Evolutionary conservation across 495 filamentous ascomycete species (phyloP).

Genomic region (Margaritispora aquatica): DNA sequence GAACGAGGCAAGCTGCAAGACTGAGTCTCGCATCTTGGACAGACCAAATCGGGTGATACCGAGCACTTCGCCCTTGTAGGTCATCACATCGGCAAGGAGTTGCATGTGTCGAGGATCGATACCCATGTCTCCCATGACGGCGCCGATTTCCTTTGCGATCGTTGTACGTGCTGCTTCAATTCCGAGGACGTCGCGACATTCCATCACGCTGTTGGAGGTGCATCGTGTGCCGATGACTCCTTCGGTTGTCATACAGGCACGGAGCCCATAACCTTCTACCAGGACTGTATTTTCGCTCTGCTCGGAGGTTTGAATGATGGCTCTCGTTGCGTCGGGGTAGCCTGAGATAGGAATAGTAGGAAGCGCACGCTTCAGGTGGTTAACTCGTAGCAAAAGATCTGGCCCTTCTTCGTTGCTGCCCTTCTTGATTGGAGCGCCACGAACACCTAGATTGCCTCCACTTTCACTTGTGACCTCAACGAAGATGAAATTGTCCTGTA

Average conservation of each 20-base stretch:
- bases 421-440: conserved; percentile 19
- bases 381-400: conserved; percentile 75
- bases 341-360: conserved; percentile 77
- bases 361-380: conserved; percentile 74
- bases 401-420: conserved; percentile 39
- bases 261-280: conserved; percentile 91
- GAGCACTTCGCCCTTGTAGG: conserved; percentile 95
- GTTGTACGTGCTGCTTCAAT: conserved; percentile 90
- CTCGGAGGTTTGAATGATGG: conserved; percentile 70
- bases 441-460: neutral
- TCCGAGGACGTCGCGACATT: conserved; percentile 85
- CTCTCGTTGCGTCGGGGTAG: conserved; percentile 76
- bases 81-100: conserved; percentile 98
- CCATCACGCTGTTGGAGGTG: conserved; percentile 83
- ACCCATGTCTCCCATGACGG: conserved; percentile 85
- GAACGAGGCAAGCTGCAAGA: conserved; percentile 91
- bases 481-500: conserved; percentile 40
- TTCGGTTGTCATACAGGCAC: conserved; percentile 82
- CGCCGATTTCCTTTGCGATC: conserved; percentile 72
- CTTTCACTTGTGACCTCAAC: conserved; percentile 37
- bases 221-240: conserved; percentile 73
- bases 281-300: conserved; percentile 61
- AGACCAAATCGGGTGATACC: conserved; percentile 96
- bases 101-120: conserved; percentile 99
- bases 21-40: conserved; percentile 93